Evolutionary conservation across 2,329 filamentous ascomycete species (phyloP), one percentile per base, ranked within the genome.

Genomic region (Septoria petroselini): DNA sequence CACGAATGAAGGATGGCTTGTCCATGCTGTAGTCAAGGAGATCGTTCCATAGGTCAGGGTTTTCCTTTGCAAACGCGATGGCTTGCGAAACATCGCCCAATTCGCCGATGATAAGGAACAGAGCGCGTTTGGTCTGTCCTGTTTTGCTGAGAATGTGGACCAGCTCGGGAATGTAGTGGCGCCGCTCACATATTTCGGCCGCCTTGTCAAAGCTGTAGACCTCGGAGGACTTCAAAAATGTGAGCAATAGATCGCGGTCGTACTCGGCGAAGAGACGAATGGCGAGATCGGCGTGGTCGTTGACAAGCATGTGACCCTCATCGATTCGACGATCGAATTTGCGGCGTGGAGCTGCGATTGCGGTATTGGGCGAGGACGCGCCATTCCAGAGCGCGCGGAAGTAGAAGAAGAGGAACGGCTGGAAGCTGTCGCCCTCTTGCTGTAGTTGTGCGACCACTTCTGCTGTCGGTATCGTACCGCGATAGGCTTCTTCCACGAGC

Each of bases 21-120:
- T 96, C 90, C 93, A 98, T 97, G 53, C 87, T 91, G 69, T 97
- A 97, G 60, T 91, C 83, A 4, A 98, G 80, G 6, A 98, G 77
- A 63, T 97, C 91, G 57, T 95, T 87, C 93, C 93, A 98, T 0
- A 98, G 77, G 60, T 96, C 91, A 0, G 85, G 83, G 65, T 97
- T 90, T 54, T 91, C 85, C 68, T 96, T 96, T 46, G 90, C 91
- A 63, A 98, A 98, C 1, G 85, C 80, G 59, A 98, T 98, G 7
- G 93, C 93, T 59, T 93, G 90, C 41, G 85, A 86, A 41, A 97
- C 91, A 65, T 98, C 88, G 51, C 84, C 84, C 4, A 98, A 78
- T n/a, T 89, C 84, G 62, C 95, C 89, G 55, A 97, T 94, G 64
- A 98, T 97, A 43, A 98, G 80, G 62, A 86, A 91, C 2, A 98